phyloP scores from a whole-genome alignment of 2,329 filamentous ascomycete genomes.

The Aureobasidium sp. region DNA sequence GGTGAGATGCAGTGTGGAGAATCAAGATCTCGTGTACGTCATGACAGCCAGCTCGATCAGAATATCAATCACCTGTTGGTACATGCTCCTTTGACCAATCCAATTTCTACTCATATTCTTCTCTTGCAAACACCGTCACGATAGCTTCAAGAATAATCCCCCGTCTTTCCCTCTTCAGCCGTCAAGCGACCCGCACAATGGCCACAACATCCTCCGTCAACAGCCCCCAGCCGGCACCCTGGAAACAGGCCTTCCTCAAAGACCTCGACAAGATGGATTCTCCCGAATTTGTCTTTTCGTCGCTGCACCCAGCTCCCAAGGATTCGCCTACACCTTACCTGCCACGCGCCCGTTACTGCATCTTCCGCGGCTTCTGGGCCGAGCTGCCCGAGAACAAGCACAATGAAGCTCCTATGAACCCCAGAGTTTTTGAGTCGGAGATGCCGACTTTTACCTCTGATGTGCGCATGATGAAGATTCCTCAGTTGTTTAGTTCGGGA shows the following conservation, averaged over 20 bases:
- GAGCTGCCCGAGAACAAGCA: slow-evolving; percentile 63
- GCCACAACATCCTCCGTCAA: slow-evolving; percentile 35
- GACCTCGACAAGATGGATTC: slow-evolving; percentile 44
- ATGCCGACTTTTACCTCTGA: slow-evolving; percentile 82
- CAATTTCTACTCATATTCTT: not conserved
- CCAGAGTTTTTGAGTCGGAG: slow-evolving; percentile 65
- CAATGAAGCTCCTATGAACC: slow-evolving; percentile 67
- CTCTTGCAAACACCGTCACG: slow-evolving; percentile 23
- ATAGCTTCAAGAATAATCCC: slow-evolving; percentile 33
- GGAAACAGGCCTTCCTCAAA: slow-evolving; percentile 44
- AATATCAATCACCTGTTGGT: not conserved
- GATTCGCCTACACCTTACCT: slow-evolving; percentile 36
- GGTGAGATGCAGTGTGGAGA: slow-evolving; percentile 2
- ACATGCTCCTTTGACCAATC: not conserved
- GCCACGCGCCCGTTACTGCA: slow-evolving; percentile 65
- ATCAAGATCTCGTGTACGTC: slow-evolving; percentile 2
- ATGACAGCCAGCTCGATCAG: not conserved
- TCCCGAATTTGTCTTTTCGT: slow-evolving; percentile 46
- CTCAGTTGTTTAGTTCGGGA: slow-evolving; percentile 56
- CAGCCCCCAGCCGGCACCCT: slow-evolving; percentile 41
- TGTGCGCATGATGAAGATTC: slow-evolving; percentile 74
- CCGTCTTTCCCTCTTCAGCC: slow-evolving; percentile 34
- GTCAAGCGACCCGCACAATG: slow-evolving; percentile 34
- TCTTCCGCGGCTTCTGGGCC: slow-evolving; percentile 80
- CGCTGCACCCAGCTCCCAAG: slow-evolving; percentile 38